These are phyloP conservation scores for Annulohypoxylon nitens DNA, from an alignment of 495 filamentous ascomycete genomes.

Conservation along the genomic window DNA sequence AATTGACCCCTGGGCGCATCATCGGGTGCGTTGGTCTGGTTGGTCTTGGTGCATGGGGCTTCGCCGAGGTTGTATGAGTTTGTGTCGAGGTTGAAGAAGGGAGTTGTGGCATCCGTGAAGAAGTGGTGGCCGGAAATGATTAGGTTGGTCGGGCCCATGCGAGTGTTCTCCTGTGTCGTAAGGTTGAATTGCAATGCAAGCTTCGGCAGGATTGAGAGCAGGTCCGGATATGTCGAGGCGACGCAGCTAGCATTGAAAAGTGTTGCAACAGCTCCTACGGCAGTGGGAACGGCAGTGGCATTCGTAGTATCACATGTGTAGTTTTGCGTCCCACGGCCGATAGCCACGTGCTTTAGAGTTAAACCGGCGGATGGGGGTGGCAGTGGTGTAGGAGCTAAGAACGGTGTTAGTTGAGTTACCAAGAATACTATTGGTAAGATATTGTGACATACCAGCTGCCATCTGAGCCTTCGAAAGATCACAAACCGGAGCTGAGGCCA, in stretches of 20 bases:
- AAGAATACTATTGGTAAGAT: neutral
- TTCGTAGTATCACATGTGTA: slow-evolving; percentile 81
- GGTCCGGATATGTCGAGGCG: slow-evolving; percentile 72
- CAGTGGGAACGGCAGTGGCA: slow-evolving; percentile 68
- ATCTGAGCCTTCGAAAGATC: slow-evolving; percentile 64
- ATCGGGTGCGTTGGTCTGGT: slow-evolving; percentile 67
- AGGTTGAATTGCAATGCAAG: slow-evolving; percentile 69
- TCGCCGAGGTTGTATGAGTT: slow-evolving; percentile 68
- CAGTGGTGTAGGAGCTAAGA: slow-evolving; percentile 61
- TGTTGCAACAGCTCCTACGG: slow-evolving; percentile 81
- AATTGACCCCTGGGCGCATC: slow-evolving; percentile 65
- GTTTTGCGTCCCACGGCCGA: slow-evolving; percentile 92
- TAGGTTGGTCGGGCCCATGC: slow-evolving; percentile 67
- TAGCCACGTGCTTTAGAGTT: slow-evolving; percentile 77
- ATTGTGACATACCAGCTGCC: slow-evolving; percentile 57
- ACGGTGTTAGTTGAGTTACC: slow-evolving; percentile 41
- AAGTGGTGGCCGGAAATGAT: slow-evolving; percentile 80
- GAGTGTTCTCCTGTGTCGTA: slow-evolving; percentile 49
- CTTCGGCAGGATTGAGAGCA: slow-evolving; percentile 68
- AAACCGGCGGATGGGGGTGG: slow-evolving; percentile 70
- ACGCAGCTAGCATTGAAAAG: slow-evolving; percentile 92
- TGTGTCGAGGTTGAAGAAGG: slow-evolving; percentile 82
- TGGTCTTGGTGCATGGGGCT: slow-evolving; percentile 70
- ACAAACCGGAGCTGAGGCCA: slow-evolving; percentile 60
- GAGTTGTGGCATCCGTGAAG: slow-evolving; percentile 76